A percentile compares a stretch with the other conserved stretches of the same genome.
Conservation (phyloP, 805 yeast genomes). For the Pichia scutulata region DNA sequence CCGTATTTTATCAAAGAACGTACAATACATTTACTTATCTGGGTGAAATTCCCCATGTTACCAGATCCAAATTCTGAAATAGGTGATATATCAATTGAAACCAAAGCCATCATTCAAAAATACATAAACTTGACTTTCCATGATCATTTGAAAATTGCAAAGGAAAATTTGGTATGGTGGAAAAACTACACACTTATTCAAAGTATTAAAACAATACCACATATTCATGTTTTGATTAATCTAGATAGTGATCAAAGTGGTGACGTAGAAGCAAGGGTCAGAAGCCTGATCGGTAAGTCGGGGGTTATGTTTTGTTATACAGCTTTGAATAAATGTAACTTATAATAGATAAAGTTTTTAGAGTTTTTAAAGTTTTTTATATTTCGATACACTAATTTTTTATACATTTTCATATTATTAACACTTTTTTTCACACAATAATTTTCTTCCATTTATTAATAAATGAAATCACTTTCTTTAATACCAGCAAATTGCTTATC, state of each 20-base stretch:
- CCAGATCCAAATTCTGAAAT: constrained; percentile 40
- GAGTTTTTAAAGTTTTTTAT: background rate
- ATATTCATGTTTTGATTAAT: constrained; percentile 56
- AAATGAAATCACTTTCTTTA: background rate
- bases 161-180: constrained; percentile 51
- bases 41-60: constrained; percentile 55
- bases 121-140: constrained; percentile 44
- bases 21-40: constrained; percentile 53
- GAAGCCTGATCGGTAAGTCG: constrained; percentile 4
- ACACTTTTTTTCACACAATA: background rate
- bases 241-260: constrained; percentile 17
- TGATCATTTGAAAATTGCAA: constrained; percentile 32
- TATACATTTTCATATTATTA: background rate
- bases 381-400: background rate
- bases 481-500: background rate
- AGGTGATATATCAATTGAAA: constrained; percentile 43
- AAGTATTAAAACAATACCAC: constrained; percentile 59
- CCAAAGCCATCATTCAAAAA: constrained; percentile 35
- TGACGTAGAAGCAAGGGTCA: background rate
- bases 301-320: constrained; percentile 10
- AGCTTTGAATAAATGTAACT: background rate
- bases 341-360: constrained; percentile 1
- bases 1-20: constrained; percentile 53
- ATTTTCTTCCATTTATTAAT: background rate
- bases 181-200: constrained; percentile 65